Evolutionary conservation across 768 basidiomycete species (phyloP).

Genomic region (Tricholoma bakamatsutake): DNA sequence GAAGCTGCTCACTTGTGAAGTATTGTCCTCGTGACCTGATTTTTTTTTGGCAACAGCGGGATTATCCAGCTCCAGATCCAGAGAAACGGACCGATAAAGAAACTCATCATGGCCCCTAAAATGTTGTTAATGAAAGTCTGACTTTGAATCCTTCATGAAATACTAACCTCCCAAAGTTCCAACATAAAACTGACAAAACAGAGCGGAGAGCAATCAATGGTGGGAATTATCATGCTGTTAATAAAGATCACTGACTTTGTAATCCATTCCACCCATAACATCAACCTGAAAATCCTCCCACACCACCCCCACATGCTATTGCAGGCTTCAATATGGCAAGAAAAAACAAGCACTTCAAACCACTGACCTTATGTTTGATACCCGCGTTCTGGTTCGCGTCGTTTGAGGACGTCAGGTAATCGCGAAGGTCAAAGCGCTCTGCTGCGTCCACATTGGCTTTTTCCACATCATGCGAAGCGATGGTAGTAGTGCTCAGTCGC

Average conservation of each 20-base stretch:
- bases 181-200: conserved; percentile 41
- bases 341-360: neutral
- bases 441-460: conserved; percentile 28
- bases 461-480: conserved; percentile 38
- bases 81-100: conserved; percentile 47
- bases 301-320: conserved; percentile 61
- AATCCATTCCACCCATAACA: conserved; percentile 47
- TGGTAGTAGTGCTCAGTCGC: conserved; percentile 18
- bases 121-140: neutral
- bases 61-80: conserved; percentile 40
- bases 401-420: conserved; percentile 62
- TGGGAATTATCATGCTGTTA: neutral
- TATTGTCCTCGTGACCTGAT: conserved; percentile 42
- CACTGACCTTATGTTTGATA: conserved; percentile 53
- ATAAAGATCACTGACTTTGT: conserved; percentile 38
- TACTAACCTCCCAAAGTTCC: conserved; percentile 53
- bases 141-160: neutral
- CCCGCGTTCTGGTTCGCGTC: conserved; percentile 61
- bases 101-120: conserved; percentile 45
- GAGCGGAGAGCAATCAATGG: neutral
- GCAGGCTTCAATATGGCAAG: neutral
- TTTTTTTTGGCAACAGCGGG: conserved; percentile 33
- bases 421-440: conserved; percentile 54
- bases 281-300: conserved; percentile 68
- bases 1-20: conserved; percentile 44